Evolutionary conservation across 768 basidiomycete genomes (phyloP).

Genomic region (Suillus luteus): DNA sequence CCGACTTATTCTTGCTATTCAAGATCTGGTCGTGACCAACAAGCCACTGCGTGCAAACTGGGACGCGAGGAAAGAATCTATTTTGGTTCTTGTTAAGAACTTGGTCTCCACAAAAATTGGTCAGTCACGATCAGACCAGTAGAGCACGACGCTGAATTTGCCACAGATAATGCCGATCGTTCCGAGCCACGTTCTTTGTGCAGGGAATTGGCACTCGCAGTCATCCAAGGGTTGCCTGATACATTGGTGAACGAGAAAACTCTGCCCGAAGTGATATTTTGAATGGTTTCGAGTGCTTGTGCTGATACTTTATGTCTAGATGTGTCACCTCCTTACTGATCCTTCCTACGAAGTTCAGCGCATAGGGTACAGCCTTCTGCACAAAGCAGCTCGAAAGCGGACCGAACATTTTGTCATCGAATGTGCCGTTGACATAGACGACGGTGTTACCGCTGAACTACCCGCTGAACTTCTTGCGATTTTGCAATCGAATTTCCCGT

Average conservation of each 20-base stretch:
- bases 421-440: constrained; percentile 76
- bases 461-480: constrained; percentile 69
- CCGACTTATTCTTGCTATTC: constrained; percentile 62
- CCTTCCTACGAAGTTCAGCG: constrained; percentile 66
- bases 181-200: constrained; percentile 68
- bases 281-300: not conserved
- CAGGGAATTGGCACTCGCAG: constrained; percentile 64
- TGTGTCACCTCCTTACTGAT: constrained; percentile 79
- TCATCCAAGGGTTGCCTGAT: constrained; percentile 66
- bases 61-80: constrained; percentile 53
- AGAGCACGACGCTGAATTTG: constrained; percentile 3
- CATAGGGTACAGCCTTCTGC: constrained; percentile 75
- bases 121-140: constrained; percentile 5
- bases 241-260: constrained; percentile 64
- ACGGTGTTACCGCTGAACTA: constrained; percentile 50
- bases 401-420: constrained; percentile 89
- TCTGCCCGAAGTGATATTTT: constrained; percentile 55
- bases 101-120: constrained; percentile 42
- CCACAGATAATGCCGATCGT: constrained; percentile 16
- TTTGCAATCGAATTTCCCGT: constrained; percentile 49
- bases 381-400: constrained; percentile 65
- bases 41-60: constrained; percentile 71
- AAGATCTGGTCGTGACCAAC: constrained; percentile 73
- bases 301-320: constrained; percentile 43
- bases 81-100: constrained; percentile 62